A percentile compares a stretch with the other conserved stretches of the same genome.
Evolutionary conservation across 371 early-diverging fungal genomes (phyloP).

Genomic region (Rhizopus sp.): DNA sequence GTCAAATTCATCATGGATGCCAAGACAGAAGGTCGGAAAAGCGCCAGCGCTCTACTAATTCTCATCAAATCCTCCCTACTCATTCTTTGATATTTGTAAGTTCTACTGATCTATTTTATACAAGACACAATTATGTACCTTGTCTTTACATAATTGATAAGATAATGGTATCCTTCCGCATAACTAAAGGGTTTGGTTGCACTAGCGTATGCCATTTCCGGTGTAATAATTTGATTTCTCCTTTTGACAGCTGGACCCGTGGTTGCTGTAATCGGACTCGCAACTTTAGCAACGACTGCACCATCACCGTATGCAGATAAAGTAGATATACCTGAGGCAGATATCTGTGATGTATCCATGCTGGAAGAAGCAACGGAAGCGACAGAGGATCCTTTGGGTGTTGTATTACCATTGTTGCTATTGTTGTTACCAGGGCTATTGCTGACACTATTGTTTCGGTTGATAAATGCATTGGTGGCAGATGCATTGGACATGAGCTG

Average conservation of each 20-base stretch:
- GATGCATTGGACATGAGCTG: conserved; percentile 5
- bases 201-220: conserved; percentile 47
- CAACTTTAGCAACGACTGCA: conserved; percentile 46
- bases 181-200: conserved; percentile 81
- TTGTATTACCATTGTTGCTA: background rate
- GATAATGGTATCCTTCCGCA: conserved; percentile 84
- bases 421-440: conserved; percentile 5
- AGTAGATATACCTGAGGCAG: conserved; percentile 40
- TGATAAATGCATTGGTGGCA: conserved; percentile 1
- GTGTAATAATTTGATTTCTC: conserved; percentile 41
- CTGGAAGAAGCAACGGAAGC: conserved; percentile 34
- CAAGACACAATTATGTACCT: conserved; percentile 41
- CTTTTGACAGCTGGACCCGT: conserved; percentile 27
- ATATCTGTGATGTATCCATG: conserved; percentile 33
- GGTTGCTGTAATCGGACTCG: conserved; percentile 35
- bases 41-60: conserved; percentile 85
- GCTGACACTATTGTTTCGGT: conserved; percentile 7
- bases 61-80: conserved; percentile 84
- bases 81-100: conserved; percentile 59
- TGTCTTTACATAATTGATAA: conserved; percentile 72
- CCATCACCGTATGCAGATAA: conserved; percentile 46
- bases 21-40: conserved; percentile 90
- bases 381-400: conserved; percentile 13
- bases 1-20: conserved; percentile 90
- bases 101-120: background rate